These are phyloP conservation scores for Hanseniaspora uvarum DNA, from an alignment of 1,139 yeast genomes.

Conservation along the genomic window DNA sequence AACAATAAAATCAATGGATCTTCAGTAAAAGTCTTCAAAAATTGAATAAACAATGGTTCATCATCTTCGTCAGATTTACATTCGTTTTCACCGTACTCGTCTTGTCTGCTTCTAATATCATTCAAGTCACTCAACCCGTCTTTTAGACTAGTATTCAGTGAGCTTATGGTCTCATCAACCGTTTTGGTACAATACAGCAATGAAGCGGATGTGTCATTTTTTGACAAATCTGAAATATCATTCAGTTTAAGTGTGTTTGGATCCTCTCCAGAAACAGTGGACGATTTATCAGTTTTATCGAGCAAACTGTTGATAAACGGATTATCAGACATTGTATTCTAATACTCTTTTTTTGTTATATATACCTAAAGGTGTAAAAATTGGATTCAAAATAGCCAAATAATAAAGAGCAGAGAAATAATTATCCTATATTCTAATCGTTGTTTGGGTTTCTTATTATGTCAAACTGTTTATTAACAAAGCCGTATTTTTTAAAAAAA, in stretches of 20 bases:
- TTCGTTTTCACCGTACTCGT: constrained; percentile 50
- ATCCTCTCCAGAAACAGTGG: background rate
- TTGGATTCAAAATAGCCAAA: background rate
- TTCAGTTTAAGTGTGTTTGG: constrained; percentile 21
- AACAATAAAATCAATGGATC: constrained; percentile 80
- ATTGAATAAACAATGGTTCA: constrained; percentile 48
- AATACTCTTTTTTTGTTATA: background rate
- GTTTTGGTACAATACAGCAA: constrained; percentile 44
- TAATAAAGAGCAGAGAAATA: background rate
- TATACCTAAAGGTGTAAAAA: background rate
- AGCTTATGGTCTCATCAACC: constrained; percentile 49
- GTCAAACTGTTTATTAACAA: no score
- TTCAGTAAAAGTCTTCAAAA: constrained; percentile 67
- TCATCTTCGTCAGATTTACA: constrained; percentile 24
- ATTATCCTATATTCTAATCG: no score
- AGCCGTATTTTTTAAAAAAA: no score
- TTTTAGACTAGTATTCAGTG: constrained; percentile 49
- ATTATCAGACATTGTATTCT: constrained; percentile 15
- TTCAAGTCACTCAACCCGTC: constrained; percentile 56
- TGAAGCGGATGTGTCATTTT: constrained; percentile 29
- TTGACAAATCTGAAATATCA: constrained; percentile 13
- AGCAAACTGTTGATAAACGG: constrained; percentile 8
- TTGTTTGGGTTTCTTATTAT: no score
- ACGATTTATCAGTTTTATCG: background rate
- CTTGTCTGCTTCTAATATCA: constrained; percentile 61